Evolutionary conservation across 192 early-diverging fungal species (phyloP).

Genomic region (Ramicandelaber brevisporus): DNA sequence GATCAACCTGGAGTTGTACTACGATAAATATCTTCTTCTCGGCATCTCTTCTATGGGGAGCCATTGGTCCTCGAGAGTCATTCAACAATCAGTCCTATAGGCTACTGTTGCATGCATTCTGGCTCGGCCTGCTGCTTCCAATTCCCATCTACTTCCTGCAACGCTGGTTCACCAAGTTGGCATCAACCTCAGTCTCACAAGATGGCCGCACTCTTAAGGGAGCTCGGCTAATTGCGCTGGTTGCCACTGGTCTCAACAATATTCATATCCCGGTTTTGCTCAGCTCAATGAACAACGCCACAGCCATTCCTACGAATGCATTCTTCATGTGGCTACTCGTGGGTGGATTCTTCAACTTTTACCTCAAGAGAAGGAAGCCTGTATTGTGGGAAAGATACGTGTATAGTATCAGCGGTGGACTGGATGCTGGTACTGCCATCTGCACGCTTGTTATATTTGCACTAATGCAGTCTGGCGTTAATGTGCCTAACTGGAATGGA

Average conservation of each 20-base stretch:
- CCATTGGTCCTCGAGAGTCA: conserved; percentile 38
- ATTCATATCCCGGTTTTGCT: conserved; percentile 48
- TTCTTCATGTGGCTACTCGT: conserved; percentile 22
- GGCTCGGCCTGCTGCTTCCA: conserved; percentile 28
- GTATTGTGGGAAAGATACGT: conserved; percentile 46
- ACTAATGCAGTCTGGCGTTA: too few species aligned
- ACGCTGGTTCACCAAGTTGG: conserved; percentile 24
- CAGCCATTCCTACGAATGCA: conserved; percentile 26
- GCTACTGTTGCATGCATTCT: conserved; percentile 5
- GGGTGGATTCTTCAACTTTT: conserved; percentile 42
- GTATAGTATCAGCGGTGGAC: too few species aligned
- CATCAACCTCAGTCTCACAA: too few species aligned
- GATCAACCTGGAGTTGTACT: conserved; percentile 19
- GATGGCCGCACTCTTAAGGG: too few species aligned
- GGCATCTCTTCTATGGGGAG: conserved; percentile 54
- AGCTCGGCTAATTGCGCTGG: too few species aligned
- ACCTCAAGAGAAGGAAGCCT: conserved; percentile 30
- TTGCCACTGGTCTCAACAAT: conserved; percentile 36
- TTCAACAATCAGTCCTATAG: conserved; percentile 21
- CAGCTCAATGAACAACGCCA: conserved; percentile 25
- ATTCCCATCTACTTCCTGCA: conserved; percentile 26
- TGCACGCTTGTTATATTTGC: too few species aligned
- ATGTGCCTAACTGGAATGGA: too few species aligned
- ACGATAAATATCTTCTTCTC: conserved; percentile 29
- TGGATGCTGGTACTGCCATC: too few species aligned